Percentiles rank a stretch among this genome's conserved stretches.
These are phyloP conservation scores for Inga oerstediana DNA, from an alignment of 306 rosid species.

Conservation along the genomic window DNA sequence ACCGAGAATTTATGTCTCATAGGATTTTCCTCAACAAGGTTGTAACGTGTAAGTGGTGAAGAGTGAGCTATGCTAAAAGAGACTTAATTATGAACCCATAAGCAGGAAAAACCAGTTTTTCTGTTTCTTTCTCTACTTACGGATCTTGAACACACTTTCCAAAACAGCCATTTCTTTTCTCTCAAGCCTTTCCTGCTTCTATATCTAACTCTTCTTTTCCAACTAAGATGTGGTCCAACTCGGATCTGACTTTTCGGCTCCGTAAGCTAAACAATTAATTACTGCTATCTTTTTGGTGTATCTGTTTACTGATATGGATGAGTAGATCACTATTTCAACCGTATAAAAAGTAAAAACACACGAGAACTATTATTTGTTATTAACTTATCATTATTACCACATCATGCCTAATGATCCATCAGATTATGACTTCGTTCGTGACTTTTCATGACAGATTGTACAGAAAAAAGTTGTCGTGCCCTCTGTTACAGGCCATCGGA, in stretches of 20 bases:
- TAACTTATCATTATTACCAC: constrained; percentile 7
- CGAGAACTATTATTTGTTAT: constrained; percentile 26
- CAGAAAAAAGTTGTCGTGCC: constrained; percentile 20
- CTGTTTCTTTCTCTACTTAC: background rate
- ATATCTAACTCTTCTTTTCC: background rate
- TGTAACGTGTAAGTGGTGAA: background rate
- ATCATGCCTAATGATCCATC: constrained; percentile 23
- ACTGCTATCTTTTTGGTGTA: background rate
- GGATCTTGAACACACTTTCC: constrained; percentile 9
- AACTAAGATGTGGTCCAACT: constrained; percentile 29
- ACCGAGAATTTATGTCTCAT: background rate
- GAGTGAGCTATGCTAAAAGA: background rate
- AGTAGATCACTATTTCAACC: background rate
- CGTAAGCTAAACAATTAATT: constrained; percentile 8
- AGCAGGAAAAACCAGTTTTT: background rate
- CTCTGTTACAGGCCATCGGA: constrained; percentile 22
- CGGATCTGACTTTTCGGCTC: constrained; percentile 43
- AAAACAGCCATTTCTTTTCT: background rate
- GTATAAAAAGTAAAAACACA: background rate
- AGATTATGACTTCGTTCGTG: constrained; percentile 11
- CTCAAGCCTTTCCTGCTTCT: background rate
- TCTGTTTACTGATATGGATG: constrained; percentile 27
- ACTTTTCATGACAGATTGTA: constrained; percentile 44
- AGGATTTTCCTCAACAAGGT: background rate
- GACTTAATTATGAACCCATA: background rate